Evolutionary conservation across 306 rosid species (phyloP).

Genomic region (Dicorynia guianensis): DNA sequence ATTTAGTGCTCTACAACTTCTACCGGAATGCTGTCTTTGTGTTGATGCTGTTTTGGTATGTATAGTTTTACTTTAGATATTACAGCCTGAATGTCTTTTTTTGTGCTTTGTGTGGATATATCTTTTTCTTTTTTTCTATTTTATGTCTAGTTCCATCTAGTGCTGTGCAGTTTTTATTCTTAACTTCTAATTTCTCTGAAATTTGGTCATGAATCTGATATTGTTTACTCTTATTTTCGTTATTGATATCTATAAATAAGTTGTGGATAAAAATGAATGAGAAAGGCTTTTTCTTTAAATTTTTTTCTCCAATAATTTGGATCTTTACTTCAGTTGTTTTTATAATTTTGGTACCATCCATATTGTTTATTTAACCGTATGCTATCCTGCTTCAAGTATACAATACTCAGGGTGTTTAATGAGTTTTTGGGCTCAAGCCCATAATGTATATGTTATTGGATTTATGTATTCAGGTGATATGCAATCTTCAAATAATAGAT

Average conservation of each 20-base stretch:
- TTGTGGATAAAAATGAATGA: slow-evolving; percentile 16
- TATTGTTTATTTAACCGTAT: slow-evolving; percentile 9
- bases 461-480: neutral
- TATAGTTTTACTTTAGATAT: slow-evolving; percentile 33
- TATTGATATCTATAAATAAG: slow-evolving; percentile 27
- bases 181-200: slow-evolving; percentile 1
- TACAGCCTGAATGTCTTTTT: slow-evolving; percentile 12
- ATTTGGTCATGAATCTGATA: slow-evolving; percentile 19
- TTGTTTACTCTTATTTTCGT: slow-evolving; percentile 20
- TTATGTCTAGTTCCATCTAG: neutral
- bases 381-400: slow-evolving; percentile 21
- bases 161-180: too few species aligned
- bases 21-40: slow-evolving; percentile 99
- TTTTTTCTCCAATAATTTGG: neutral
- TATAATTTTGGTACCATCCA: slow-evolving; percentile 25
- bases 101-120: neutral
- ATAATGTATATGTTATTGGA: slow-evolving; percentile 24
- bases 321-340: neutral
- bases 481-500: slow-evolving; percentile 16
- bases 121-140: neutral
- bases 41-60: slow-evolving; percentile 95
- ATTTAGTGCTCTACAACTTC: slow-evolving; percentile 92
- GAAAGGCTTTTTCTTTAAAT: neutral
- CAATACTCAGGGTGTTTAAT: slow-evolving; percentile 5
- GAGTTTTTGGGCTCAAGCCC: slow-evolving; percentile 14